Percentiles rank a stretch among this genome's conserved stretches.
These are phyloP conservation scores for Mucor mucedo DNA, from an alignment of 371 early-diverging fungal genomes.

Conservation along the genomic window DNA sequence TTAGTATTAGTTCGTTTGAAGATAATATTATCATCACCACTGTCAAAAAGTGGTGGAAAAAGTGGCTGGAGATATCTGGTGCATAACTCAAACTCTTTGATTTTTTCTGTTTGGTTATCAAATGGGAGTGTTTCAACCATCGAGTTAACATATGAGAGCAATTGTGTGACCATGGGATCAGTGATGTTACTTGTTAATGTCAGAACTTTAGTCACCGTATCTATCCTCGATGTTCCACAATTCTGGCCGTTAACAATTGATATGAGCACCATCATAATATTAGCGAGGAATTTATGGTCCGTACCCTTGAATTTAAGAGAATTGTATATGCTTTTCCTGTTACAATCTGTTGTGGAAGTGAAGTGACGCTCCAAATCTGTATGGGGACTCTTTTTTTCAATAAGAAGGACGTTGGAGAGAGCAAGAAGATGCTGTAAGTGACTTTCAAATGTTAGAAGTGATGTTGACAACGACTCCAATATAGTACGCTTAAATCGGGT, in stretches of 20 bases:
- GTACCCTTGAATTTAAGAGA: neutral
- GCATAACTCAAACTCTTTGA: constrained; percentile 13
- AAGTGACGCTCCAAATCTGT: constrained; percentile 1
- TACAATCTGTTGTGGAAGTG: neutral
- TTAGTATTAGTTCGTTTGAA: constrained; percentile 12
- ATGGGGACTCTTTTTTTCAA: constrained; percentile 5
- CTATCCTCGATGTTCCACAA: neutral
- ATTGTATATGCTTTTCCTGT: neutral
- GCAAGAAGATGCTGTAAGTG: constrained; percentile 15
- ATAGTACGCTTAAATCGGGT: constrained; percentile 3
- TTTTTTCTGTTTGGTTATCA: constrained; percentile 17
- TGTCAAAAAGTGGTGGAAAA: constrained; percentile 23
- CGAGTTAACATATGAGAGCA: constrained; percentile 12
- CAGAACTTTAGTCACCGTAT: constrained; percentile 1
- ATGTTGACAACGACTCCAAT: constrained; percentile 1
- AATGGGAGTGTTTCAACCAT: constrained; percentile 18
- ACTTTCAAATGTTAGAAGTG: constrained; percentile 4
- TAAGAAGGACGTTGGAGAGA: constrained; percentile 8
- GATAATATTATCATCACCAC: constrained; percentile 11
- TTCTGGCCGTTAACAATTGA: neutral
- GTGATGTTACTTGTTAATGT: constrained; percentile 7
- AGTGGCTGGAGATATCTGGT: constrained; percentile 22
- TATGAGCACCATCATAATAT: constrained; percentile 8
- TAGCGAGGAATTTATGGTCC: constrained; percentile 9
- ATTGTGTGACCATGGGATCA: constrained; percentile 9